Conservation (phyloP, 208 protist genomes). For the Trypanosoma cruzi region DNA sequence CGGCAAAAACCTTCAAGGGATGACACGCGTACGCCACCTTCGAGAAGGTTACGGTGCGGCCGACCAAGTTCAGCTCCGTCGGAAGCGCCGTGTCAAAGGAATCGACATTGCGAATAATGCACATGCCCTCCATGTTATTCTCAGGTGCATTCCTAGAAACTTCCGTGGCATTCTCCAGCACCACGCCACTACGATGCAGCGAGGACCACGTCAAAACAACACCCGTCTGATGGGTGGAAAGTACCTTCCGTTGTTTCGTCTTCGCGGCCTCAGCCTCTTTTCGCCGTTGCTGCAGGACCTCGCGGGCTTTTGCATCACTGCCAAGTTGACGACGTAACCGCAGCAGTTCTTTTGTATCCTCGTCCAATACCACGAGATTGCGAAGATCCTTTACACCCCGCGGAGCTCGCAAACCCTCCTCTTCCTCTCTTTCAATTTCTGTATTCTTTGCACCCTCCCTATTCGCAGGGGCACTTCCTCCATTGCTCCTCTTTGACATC, state of each 20-base stretch:
- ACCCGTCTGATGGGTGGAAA: conserved; percentile 35
- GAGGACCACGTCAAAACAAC: conserved; percentile 74
- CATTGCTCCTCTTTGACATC: neutral
- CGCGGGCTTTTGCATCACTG: conserved; percentile 47
- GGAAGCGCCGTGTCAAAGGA: conserved; percentile 82
- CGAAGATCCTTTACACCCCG: conserved; percentile 83
- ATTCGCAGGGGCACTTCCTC: neutral
- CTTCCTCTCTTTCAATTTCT: neutral
- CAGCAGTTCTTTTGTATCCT: conserved; percentile 62
- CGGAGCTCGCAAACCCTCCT: conserved; percentile 41
- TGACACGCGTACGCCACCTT: conserved; percentile 69
- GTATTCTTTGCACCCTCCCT: neutral
- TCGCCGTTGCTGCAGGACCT: conserved; percentile 36
- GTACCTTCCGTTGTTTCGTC: conserved; percentile 39
- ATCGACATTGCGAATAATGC: conserved; percentile 79
- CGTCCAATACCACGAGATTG: conserved; percentile 65
- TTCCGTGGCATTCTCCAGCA: conserved; percentile 39
- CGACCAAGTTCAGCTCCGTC: conserved; percentile 63
- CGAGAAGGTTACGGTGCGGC: conserved; percentile 61
- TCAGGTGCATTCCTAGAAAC: conserved; percentile 11
- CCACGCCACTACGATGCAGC: conserved; percentile 77
- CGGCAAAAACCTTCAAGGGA: conserved; percentile 64
- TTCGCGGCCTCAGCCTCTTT: conserved; percentile 29
- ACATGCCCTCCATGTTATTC: conserved; percentile 25
- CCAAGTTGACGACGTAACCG: conserved; percentile 49